These are phyloP conservation scores for Anacardium occidentale DNA, from an alignment of 345 rosid species.

Conservation along the genomic window DNA sequence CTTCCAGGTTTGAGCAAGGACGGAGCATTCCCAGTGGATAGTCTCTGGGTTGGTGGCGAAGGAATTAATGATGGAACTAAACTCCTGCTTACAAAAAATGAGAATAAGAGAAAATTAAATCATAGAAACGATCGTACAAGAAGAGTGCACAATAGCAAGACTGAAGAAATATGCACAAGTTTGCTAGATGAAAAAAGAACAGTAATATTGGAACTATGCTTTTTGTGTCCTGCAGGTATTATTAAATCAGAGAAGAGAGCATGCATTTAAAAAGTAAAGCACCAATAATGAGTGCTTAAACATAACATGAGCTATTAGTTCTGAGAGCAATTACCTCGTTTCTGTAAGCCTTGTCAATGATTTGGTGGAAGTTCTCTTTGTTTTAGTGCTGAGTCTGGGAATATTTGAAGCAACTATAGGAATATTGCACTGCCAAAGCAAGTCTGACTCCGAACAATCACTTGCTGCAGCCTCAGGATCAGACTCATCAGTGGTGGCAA, in stretches of 20 bases:
- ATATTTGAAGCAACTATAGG: constrained; percentile 41
- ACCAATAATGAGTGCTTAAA: not conserved
- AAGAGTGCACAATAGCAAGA: not conserved
- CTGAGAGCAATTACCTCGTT: constrained; percentile 39
- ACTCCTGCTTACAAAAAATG: constrained; percentile 43
- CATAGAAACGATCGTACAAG: not conserved
- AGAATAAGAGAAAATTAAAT: not conserved
- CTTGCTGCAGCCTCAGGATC: constrained; percentile 68
- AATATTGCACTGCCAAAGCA: constrained; percentile 50
- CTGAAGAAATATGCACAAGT: not conserved
- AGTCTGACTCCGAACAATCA: constrained; percentile 75
- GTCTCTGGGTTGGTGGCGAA: constrained; percentile 57
- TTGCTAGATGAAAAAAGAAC: not conserved
- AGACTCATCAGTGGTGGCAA: constrained; percentile 44
- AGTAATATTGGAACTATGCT: not conserved
- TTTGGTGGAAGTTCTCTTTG: constrained; percentile 54
- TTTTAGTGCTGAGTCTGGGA: constrained; percentile 41
- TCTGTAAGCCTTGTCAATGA: constrained; percentile 41
- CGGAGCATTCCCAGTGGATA: constrained; percentile 30
- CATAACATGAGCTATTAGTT: not conserved
- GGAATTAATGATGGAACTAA: constrained; percentile 70
- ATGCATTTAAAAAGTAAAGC: not conserved
- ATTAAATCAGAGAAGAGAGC: not conserved
- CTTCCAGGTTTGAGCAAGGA: constrained; percentile 34
- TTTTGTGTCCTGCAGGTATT: too few species aligned